Evolutionary conservation across 129 eudicot genomes (phyloP), one percentile per base, ranked within the genome.

Genomic region (Centrapalus pauciflorus): DNA sequence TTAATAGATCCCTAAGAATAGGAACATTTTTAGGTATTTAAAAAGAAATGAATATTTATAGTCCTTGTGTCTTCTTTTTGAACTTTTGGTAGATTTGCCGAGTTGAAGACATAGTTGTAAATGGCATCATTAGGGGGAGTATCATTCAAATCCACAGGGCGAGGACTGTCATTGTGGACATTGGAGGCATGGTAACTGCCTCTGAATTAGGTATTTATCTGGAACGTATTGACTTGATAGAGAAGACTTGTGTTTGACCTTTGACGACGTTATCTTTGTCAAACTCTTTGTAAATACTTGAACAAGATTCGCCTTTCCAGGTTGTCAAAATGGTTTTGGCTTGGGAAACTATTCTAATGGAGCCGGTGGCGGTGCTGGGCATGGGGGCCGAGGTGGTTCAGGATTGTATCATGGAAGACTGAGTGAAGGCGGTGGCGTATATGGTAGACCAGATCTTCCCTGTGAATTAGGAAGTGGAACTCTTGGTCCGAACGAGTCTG

Each of bases 301-400:
- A 64, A 64, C 37, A 28, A 28, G 33, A 13, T 23, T 27, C n/a
- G 19, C 14, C 11, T 64, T 56, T 82, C 17, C 80, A 89, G 96
- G 96, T 64, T 89, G 96, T 78, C 75, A 72, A 65, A 89, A 80
- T 49, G 96, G 96, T 72, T 63, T 85, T 71, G 96, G 96, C 59
- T 56, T 54, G 73, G 96, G 96, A 55, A 86, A 89, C 61, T 89
- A 81, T 79, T 85, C 94, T 57, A 81, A 85, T 75, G 96, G 96
- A 64, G 96, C 95, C 45, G 93, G 96, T 55, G 96, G 87, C 68
- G 96, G 96, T 55, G 96, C 95, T 74, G 96, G 96, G 62, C 96
- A 89, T 72, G 96, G 96, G 11, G 96, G 96, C 66, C 81, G 79
- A 77, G 96, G 96, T 25, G 96, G 96, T 6, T 73, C 84, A 32